Evolutionary conservation across 2,329 filamentous ascomycete species (phyloP), one percentile per base, ranked within the genome.

Genomic region (Pezicula rhizophila): DNA sequence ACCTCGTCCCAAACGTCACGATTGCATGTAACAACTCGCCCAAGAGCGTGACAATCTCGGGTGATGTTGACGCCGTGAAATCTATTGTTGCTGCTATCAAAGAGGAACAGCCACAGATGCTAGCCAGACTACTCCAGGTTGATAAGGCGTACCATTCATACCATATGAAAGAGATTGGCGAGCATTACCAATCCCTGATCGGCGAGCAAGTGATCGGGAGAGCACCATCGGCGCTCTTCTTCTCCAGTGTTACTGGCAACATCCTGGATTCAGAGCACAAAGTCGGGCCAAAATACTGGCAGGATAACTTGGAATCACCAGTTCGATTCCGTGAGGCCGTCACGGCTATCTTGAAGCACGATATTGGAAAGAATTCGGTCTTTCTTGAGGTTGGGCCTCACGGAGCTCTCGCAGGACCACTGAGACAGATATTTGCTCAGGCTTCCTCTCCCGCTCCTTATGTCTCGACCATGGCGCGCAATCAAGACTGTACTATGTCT

Each of bases 381-480:
- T 8, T 34, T 28, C 15, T 45, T 34, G 62, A 64, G 31, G 48
- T 64, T 28, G 60, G 60, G 2, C 62, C 62, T 2, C 62, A 65
- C 26, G 56, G 59, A 10, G n/a, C n/a, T n/a, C n/a, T n/a, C n/a
- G n/a, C n/a, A n/a, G n/a, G n/a, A n/a, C n/a, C n/a, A n/a, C n/a
- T n/a, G n/a, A n/a, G n/a, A n/a, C n/a, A n/a, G n/a, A n/a, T n/a
- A n/a, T n/a, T n/a, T n/a, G n/a, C n/a, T 31, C 25, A 31, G 5
- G 31, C 15, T 18, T 4, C 34, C 15, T 6, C 5, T 6, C 4
- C 5, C 34, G 14, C 34, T n/a, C 5, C 5, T 6, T 45, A 45
- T 15, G 4, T 37, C 12, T 14, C 25, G 48, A 47, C 42, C 8
- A 11, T 45, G 5, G 28, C 35, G 26, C 10, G 42, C 8, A 28